Percentiles rank a stretch among this genome's conserved stretches.
Conservation (phyloP, 768 basidiomycete genomes). For the Pisolithus sp. region DNA sequence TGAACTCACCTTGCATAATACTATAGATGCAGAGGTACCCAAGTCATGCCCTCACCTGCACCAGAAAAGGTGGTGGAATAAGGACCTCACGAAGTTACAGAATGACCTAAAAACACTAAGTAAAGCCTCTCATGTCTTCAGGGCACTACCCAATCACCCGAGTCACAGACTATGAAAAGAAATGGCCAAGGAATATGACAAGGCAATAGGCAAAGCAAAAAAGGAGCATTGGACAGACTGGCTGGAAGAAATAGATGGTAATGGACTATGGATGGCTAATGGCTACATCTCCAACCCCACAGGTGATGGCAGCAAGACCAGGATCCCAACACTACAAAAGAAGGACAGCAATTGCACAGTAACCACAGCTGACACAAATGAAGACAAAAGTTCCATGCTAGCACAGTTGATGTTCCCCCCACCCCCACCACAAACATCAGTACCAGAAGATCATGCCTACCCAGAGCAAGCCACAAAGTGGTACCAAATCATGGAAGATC, state of each 20-base stretch:
- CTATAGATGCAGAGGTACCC: too few relatives aligned
- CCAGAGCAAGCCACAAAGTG: not conserved
- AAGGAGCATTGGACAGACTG: slow-evolving; percentile 17
- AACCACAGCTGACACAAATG: slow-evolving; percentile 7
- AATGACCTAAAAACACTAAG: slow-evolving; percentile 12
- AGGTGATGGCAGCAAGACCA: not conserved
- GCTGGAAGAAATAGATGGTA: slow-evolving; percentile 13
- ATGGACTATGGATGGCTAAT: slow-evolving; percentile 20
- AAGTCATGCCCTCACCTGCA: too few relatives aligned
- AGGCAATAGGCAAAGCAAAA: slow-evolving; percentile 16
- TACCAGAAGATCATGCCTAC: slow-evolving; percentile 2
- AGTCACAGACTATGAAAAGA: slow-evolving; percentile 11
- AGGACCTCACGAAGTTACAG: slow-evolving; percentile 19
- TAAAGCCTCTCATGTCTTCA: not conserved
- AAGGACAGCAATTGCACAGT: not conserved
- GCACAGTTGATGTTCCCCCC: slow-evolving; percentile 20
- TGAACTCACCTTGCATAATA: slow-evolving; percentile 4
- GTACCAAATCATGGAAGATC: slow-evolving; percentile 1
- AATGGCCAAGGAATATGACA: slow-evolving; percentile 9
- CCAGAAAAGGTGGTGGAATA: slow-evolving; percentile 30
- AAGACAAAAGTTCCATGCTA: slow-evolving; percentile 15
- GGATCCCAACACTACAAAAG: not conserved
- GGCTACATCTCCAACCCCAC: slow-evolving; percentile 9
- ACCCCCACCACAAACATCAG: not conserved
- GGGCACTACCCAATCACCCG: slow-evolving; percentile 16